These are phyloP conservation scores for Kluyveromyces siamensis DNA, from an alignment of 805 yeast species.

Conservation along the genomic window DNA sequence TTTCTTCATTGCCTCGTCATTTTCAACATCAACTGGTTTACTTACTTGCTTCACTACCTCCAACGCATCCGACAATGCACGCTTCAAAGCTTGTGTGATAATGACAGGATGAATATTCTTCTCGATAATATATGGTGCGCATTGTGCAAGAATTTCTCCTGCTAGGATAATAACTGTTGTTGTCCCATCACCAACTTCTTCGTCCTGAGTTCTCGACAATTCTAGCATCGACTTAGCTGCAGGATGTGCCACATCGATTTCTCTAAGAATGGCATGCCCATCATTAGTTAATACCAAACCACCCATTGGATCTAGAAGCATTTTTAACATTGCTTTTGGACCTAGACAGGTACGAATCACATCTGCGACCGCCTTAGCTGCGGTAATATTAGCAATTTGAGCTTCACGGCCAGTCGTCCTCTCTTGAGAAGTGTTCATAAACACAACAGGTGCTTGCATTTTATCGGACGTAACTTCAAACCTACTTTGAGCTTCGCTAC, in stretches of 20 bases:
- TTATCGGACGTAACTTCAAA: background rate
- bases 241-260: conserved; percentile 95
- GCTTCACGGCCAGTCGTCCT: conserved; percentile 97
- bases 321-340: conserved; percentile 97
- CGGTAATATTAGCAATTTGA: conserved; percentile 92
- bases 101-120: conserved; percentile 96
- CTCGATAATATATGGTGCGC: conserved; percentile 82
- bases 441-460: conserved; percentile 82
- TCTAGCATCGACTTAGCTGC: conserved; percentile 99
- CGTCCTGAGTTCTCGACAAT: conserved; percentile 93
- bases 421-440: conserved; percentile 79
- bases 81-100: conserved; percentile 86
- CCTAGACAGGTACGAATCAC: conserved; percentile 97
- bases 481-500: background rate
- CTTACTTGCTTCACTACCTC: conserved; percentile 79
- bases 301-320: conserved; percentile 90
- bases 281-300: conserved; percentile 96
- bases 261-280: conserved; percentile 96
- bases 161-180: conserved; percentile 95
- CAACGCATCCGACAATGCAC: conserved; percentile 83
- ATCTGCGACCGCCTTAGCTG: conserved; percentile 99
- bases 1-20: conserved; percentile 80
- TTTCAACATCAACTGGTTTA: conserved; percentile 69
- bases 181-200: conserved; percentile 98
- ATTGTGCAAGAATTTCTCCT: conserved; percentile 92